Base-by-base conservation (phyloP, 768 basidiomycete species). In the Russula ochroleuca region DNA sequence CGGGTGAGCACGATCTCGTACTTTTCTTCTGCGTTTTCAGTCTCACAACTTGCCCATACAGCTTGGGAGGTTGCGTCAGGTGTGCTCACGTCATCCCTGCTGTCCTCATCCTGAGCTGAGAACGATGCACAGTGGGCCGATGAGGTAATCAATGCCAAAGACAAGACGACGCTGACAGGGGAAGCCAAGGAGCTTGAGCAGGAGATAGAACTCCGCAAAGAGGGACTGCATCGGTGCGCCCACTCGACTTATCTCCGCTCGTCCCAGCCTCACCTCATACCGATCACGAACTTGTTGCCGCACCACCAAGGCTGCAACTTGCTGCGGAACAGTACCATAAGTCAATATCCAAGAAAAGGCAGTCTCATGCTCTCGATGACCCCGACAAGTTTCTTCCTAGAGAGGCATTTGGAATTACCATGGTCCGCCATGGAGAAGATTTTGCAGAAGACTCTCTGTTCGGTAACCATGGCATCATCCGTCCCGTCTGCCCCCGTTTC, bases 61-160 rank as follows among this genome's bases (percentile, higher is more conserved):
- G 90, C 81, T 92, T 67, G 89, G 88, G 69, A 88, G 89, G 74
- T 74, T 91, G 48, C 85, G 83, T 65, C 90, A 91, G 83, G 90
- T 89, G 65, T 61, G 80, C 53, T 33, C 43, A 31, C 10, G 7
- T 25, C 23, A 21, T 56, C 25, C 33, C 31, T 71, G 8, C 3
- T 3, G 35, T 48, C 35, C 59, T 69, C 60, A 55, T 58, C 10
- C 17, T 11, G 15, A 9, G 23, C 43, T 64, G 45, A 52, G 35
- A 33, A 62, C 40, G 64, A 25, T 31, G 55, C 68, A 49, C 70
- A 94, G 90, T 91, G 92, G 89, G 91, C 90, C 6, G 91, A 90
- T 47, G 92, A 95, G 76, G 88, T 90, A 69, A 92, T 97, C 58
- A 86, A 90, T 45, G 82, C 87, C 28, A 83, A 87, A 67, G 90